phyloP scores from a whole-genome alignment of 495 filamentous ascomycete genomes.

The Cladorrhinum samala region DNA sequence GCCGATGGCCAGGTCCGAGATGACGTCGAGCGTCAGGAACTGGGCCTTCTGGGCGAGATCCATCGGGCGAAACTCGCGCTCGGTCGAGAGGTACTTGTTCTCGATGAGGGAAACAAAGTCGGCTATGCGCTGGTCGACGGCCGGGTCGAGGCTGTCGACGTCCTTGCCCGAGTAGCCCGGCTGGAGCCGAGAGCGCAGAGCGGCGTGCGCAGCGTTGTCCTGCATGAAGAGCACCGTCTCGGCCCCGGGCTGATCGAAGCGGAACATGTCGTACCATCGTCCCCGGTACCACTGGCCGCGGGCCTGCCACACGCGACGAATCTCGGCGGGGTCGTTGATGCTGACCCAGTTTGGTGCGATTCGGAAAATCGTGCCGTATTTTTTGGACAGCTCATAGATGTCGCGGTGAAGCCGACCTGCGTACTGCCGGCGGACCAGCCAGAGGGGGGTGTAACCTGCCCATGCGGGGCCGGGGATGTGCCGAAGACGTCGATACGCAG shows the following conservation, averaged over 20 bases:
- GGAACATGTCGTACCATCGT: conserved; percentile 36
- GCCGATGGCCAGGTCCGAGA: conserved; percentile 45
- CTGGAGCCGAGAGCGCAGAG: conserved; percentile 8
- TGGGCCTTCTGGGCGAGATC: conserved; percentile 39
- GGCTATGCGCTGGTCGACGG: conserved; percentile 36
- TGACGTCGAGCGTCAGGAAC: conserved; percentile 47
- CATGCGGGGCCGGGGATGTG: conserved; percentile 11
- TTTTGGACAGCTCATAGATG: conserved; percentile 7
- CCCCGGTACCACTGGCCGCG: conserved; percentile 29
- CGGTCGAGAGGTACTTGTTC: conserved; percentile 31
- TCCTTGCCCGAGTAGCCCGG: conserved; percentile 17
- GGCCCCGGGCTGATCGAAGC: conserved; percentile 13
- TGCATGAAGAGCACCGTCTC: conserved; percentile 14
- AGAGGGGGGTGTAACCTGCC: conserved; percentile 6
- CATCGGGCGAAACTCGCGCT: conserved; percentile 22
- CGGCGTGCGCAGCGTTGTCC: conserved; percentile 15
- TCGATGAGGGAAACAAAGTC: conserved; percentile 36
- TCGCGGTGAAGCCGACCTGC: conserved; percentile 1
- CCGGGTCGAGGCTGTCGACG: conserved; percentile 4
- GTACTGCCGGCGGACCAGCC: conserved; percentile 10
- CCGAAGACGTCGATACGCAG: not conserved
- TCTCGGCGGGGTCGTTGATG: conserved; percentile 34
- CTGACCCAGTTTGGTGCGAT: conserved; percentile 35
- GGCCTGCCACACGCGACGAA: conserved; percentile 32
- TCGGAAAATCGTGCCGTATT: conserved; percentile 22